Evolutionary conservation across 179 eudicot genomes (phyloP).

Genomic region (Amaranthus tricolor): DNA sequence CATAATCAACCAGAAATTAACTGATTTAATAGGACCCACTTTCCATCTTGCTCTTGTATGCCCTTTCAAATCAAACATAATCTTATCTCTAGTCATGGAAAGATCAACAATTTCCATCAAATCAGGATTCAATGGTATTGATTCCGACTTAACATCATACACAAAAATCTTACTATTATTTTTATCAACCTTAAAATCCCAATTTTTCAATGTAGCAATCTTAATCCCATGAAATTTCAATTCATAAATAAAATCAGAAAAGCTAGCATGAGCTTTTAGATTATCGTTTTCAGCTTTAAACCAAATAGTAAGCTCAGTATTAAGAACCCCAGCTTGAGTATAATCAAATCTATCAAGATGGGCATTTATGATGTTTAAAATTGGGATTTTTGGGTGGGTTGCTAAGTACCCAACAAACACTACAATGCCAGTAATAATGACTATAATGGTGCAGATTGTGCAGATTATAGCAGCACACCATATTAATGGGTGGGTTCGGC

Average conservation of each 20-base stretch:
- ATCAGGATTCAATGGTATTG: too few relatives aligned
- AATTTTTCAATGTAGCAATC: slow-evolving; percentile 42
- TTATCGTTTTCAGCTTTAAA: slow-evolving; percentile 63
- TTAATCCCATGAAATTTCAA: slow-evolving; percentile 36
- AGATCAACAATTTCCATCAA: too few relatives aligned
- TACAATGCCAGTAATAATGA: slow-evolving; percentile 49
- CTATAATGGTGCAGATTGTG: slow-evolving; percentile 42
- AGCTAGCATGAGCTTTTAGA: slow-evolving; percentile 43
- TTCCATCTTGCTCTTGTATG: too few relatives aligned
- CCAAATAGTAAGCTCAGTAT: slow-evolving; percentile 42
- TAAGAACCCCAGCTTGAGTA: slow-evolving; percentile 42
- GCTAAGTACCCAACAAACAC: slow-evolving; percentile 56
- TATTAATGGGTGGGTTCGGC: slow-evolving; percentile 46
- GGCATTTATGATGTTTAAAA: slow-evolving; percentile 42
- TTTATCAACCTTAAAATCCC: slow-evolving; percentile 42
- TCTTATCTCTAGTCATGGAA: too few relatives aligned
- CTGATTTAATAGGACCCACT: too few relatives aligned
- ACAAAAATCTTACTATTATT: slow-evolving; percentile 17
- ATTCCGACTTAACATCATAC: too few relatives aligned
- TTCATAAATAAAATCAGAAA: slow-evolving; percentile 44
- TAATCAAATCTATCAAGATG: slow-evolving; percentile 49
- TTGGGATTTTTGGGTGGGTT: slow-evolving; percentile 53
- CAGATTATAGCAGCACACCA: slow-evolving; percentile 73
- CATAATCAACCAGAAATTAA: slow-evolving; percentile 38
- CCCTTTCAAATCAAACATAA: too few relatives aligned